These are phyloP conservation scores for Rhodotorula sp. DNA, from an alignment of 1,284 basidiomycete species.

Conservation along the genomic window DNA sequence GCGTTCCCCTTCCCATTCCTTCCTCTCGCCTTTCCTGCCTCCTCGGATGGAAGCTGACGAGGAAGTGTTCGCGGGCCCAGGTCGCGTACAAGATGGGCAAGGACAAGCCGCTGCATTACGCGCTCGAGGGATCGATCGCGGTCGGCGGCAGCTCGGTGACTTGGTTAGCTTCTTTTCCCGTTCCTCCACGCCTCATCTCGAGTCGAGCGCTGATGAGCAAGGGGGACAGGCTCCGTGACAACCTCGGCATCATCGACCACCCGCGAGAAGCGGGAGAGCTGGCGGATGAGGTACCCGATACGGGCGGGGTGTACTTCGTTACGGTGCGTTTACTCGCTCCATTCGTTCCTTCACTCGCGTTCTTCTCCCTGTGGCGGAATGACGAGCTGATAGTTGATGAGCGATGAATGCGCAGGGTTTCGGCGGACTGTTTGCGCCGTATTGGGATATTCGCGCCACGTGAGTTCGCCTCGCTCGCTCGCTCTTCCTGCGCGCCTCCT, in stretches of 20 bases:
- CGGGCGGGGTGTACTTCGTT: conserved; percentile 95
- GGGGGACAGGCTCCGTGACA: conserved; percentile 69
- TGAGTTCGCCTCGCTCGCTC: neutral
- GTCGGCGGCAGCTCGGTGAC: conserved; percentile 95
- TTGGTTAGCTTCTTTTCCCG: conserved; percentile 55
- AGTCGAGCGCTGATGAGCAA: conserved; percentile 39
- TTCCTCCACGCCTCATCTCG: neutral
- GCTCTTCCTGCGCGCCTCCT: neutral
- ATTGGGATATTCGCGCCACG: conserved; percentile 81
- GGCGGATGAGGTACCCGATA: conserved; percentile 72
- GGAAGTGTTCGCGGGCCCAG: conserved; percentile 50
- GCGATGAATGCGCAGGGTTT: conserved; percentile 48
- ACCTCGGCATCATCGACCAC: conserved; percentile 75
- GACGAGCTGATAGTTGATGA: conserved; percentile 21
- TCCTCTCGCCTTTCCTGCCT: neutral
- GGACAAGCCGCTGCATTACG: conserved; percentile 76
- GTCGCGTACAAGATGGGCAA: conserved; percentile 90
- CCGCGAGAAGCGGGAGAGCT: conserved; percentile 82
- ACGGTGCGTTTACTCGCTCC: conserved; percentile 73
- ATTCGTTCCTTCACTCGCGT: conserved; percentile 57
- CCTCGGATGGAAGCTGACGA: neutral
- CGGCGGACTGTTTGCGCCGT: conserved; percentile 51
- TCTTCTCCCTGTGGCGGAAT: conserved; percentile 60
- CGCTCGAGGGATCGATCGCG: conserved; percentile 90
- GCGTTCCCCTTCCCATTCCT: conserved; percentile 39